Percentiles rank a stretch among this genome's conserved stretches.
Conservation (phyloP, 495 filamentous ascomycete genomes). For the Massariosphaeria phaeospora region DNA sequence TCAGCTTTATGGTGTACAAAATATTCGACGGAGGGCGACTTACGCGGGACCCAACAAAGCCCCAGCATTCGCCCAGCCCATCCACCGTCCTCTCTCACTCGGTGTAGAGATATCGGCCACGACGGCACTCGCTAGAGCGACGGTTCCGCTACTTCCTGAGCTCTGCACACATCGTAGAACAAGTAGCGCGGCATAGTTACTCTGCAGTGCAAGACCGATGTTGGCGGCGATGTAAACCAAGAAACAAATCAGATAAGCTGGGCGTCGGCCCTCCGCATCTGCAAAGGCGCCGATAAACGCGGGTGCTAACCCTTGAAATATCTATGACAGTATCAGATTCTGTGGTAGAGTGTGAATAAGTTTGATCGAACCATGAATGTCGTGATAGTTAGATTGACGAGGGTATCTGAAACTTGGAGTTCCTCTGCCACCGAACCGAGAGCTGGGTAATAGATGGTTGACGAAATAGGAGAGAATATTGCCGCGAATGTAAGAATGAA, state of each 20-base stretch:
- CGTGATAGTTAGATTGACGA: slow-evolving; percentile 53
- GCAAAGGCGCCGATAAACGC: slow-evolving; percentile 47
- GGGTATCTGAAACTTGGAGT: slow-evolving; percentile 51
- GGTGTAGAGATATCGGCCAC: slow-evolving; percentile 39
- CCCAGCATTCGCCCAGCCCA: slow-evolving; percentile 33
- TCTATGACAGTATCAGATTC: slow-evolving; percentile 32
- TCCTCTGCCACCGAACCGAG: slow-evolving; percentile 54
- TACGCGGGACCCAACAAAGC: slow-evolving; percentile 32
- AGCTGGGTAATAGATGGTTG: slow-evolving; percentile 79
- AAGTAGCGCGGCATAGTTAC: slow-evolving; percentile 34
- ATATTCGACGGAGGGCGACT: neutral
- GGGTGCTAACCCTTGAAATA: slow-evolving; percentile 49
- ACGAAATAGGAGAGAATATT: slow-evolving; percentile 68
- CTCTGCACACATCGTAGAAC: slow-evolving; percentile 35
- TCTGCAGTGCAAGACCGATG: slow-evolving; percentile 43
- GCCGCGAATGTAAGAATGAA: slow-evolving; percentile 58
- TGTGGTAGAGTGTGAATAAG: neutral
- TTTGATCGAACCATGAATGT: slow-evolving; percentile 33
- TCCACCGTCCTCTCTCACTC: slow-evolving; percentile 39
- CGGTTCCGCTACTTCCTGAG: slow-evolving; percentile 36
- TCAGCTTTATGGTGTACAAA: neutral
- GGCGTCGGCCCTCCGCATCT: slow-evolving; percentile 44
- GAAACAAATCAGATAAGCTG: slow-evolving; percentile 42
- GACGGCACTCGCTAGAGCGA: slow-evolving; percentile 39
- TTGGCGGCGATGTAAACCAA: slow-evolving; percentile 41